Evolutionary conservation across 805 yeast species (phyloP), one percentile per base, ranked within the genome.

Genomic region (Teunomyces aglyptinius): DNA sequence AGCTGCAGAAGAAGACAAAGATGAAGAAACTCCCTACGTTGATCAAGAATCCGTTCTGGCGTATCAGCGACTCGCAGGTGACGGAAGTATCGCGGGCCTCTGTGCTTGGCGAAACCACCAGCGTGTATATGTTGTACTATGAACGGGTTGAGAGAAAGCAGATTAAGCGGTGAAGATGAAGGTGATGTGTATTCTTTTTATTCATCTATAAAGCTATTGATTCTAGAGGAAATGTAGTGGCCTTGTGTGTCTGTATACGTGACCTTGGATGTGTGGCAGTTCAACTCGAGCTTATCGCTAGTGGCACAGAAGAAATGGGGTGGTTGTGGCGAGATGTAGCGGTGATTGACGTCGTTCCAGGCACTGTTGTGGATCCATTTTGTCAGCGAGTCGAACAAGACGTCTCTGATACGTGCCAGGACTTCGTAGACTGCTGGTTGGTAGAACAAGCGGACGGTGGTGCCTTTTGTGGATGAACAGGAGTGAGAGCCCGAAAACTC

Each of bases 51-150:
- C 90, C 92, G 15, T 86, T 74, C 57, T 92, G 98, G 98, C 76
- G 87, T 51, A 80, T 91, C 28, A 88, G 95, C 50, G 98, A 94
- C 65, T 73, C 86, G 2, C 71, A 69, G 26, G 81, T 87, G 3
- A 66, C 80, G 32, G 97, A 90, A 60, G 82, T 77, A 6, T 71
- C 78, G 10, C 59, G 69, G 2, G 64, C 69, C 0, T 81, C 83
- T 12, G 86, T 91, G 0, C 66, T 88, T 35, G 71, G 68, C 45
- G 96, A 89, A 57, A 80, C 80, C 26, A 72, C 80, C 24, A 89
- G 86, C n/a, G 96, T 82, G 1, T 92, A 92, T 64, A 79, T 92
- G 86, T 67, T 92, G 44, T 85, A 87, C 58, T 94, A 87, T 59
- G 96, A 91, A 60, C 67, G 79, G 49, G 66, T 73, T 16, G 78